Conservation (phyloP, 2,329 filamentous ascomycete species). For the Fonsecaea multimorphosa region DNA sequence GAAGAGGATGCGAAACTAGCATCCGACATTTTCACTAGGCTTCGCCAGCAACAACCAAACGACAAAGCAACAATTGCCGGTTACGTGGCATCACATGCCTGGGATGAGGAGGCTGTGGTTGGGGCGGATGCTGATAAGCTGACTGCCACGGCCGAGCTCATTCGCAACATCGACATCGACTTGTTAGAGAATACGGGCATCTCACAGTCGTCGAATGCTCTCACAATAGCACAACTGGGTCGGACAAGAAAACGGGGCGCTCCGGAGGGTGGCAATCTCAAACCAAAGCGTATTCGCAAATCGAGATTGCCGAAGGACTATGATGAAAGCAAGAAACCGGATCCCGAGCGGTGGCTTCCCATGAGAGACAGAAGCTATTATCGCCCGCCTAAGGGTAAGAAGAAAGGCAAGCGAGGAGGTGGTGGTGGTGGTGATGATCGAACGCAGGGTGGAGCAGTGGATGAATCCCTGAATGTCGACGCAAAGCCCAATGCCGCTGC, state of each 20-base stretch:
- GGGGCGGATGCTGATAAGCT: conserved; percentile 48
- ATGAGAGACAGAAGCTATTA: conserved; percentile 88
- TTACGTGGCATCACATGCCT: conserved; percentile 81
- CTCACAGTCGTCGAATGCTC: conserved; percentile 43
- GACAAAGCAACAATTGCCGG: conserved; percentile 78
- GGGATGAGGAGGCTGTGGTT: conserved; percentile 55
- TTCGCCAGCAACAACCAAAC: conserved; percentile 66
- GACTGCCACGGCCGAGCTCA: conserved; percentile 50
- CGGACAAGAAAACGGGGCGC: conserved; percentile 51
- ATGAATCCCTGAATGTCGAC: conserved; percentile 64
- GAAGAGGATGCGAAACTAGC: conserved; percentile 72
- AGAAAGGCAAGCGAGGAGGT: conserved; percentile 78
- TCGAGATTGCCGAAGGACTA: conserved; percentile 57
- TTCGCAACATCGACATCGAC: conserved; percentile 51
- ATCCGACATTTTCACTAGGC: conserved; percentile 75
- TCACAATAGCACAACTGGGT: conserved; percentile 38
- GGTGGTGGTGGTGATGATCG: conserved; percentile 63
- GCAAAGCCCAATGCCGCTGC: conserved; percentile 53
- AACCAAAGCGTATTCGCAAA: conserved; percentile 53
- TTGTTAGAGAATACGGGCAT: conserved; percentile 55
- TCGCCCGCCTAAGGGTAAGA: conserved; percentile 80
- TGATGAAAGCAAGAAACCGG: conserved; percentile 73
- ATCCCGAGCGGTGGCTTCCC: conserved; percentile 92
- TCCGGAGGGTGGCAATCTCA: conserved; percentile 44
- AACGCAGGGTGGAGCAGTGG: conserved; percentile 84